Conservation (phyloP, 169 alveolate species). For the Cryptosporidium viatorum region DNA sequence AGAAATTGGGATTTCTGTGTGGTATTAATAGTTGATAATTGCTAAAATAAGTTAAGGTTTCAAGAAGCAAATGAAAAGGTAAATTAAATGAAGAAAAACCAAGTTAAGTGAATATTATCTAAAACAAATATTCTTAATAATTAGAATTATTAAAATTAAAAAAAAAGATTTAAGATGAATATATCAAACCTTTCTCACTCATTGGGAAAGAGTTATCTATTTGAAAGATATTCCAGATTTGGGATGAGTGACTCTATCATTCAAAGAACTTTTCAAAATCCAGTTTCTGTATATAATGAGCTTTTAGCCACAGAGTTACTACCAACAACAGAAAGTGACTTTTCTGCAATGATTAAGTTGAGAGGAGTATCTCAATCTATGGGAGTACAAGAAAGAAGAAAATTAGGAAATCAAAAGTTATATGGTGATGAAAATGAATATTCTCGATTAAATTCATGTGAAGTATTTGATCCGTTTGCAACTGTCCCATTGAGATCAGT, state of each 20-base stretch:
- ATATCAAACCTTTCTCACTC: neutral
- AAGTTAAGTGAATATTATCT: neutral
- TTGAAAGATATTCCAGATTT: constrained; percentile 54
- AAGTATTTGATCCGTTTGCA: constrained; percentile 71
- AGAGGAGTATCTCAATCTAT: constrained; percentile 32
- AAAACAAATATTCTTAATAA: neutral
- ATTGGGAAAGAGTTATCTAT: constrained; percentile 33
- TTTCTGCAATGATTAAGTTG: constrained; percentile 26
- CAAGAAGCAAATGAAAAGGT: neutral
- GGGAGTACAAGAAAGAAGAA: constrained; percentile 50
- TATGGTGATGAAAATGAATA: constrained; percentile 47
- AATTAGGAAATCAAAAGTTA: neutral
- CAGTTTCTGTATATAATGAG: constrained; percentile 46
- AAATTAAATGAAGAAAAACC: neutral
- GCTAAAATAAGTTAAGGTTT: neutral
- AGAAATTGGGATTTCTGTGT: neutral
- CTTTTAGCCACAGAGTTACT: constrained; percentile 54
- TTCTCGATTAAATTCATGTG: constrained; percentile 27
- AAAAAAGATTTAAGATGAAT: neutral
- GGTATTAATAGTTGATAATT: neutral
- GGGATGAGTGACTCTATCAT: constrained; percentile 13
- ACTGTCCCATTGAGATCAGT: constrained; percentile 69
- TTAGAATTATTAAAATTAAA: neutral
- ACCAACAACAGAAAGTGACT: constrained; percentile 57
- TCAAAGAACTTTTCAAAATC: constrained; percentile 25